Evolutionary conservation across 2,329 filamentous ascomycete genomes (phyloP), one percentile per base, ranked within the genome.

Genomic region (Phyllachora maydis): DNA sequence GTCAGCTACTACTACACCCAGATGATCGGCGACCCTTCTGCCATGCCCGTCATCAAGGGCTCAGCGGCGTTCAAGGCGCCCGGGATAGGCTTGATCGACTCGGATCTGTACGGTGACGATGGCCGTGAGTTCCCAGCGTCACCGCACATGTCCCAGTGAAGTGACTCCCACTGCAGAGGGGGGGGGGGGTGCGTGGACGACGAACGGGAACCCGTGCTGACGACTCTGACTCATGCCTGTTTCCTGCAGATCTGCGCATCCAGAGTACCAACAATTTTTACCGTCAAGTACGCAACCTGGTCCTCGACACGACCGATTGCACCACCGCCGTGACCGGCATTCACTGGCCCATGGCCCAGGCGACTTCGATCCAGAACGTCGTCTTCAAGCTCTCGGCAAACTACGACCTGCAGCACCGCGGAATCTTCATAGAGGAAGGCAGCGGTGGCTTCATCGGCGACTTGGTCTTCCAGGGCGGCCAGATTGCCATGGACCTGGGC

Each of bases 1-100:
- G 47, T 78, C 23, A 64, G 74, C 43, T 69, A 70, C 48, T 88
- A 82, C 49, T 79, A 81, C 43, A 82, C 77, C 3, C 73, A 79
- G 41, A 56, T 85, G 30, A 57, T 81, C 15, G 75, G 75, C 14
- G 71, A 82, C 40, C 65, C 72, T 4, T 62, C 52, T 14, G 42
- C 59, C 30, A 53, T 62, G 32, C 50, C 73, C 7, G 47, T 56
- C 12, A 54, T 72, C 28, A 60, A 60, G 32, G 64, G 59, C 3
- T 46, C 54, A 1, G 29, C 53, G 1, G 46, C 40, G 18, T 72
- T 72, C 33, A 23, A 31, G 2, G 23, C 31, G 4, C 11, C 12
- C 14, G 50, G 40, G 15, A 46, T 55, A 11, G 53, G 50, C 4
- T 41, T 64, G 17, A 47, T 63, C 11, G 56, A 63, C 22, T 50